These are phyloP conservation scores for Penicillium brevicompactum DNA, from an alignment of 2,329 filamentous ascomycete species.

Conservation along the genomic window DNA sequence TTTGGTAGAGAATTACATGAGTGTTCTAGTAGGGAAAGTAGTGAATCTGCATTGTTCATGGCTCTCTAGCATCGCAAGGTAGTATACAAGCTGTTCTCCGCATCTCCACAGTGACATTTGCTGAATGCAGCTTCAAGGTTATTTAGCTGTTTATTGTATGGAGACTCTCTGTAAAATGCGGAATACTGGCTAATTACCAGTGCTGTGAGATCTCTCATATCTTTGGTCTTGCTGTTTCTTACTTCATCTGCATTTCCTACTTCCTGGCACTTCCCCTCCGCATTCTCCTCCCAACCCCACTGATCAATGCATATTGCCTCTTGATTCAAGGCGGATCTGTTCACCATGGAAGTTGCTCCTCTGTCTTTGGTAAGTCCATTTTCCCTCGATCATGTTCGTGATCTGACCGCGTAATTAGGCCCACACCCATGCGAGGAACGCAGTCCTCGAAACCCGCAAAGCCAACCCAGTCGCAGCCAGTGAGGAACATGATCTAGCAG, in stretches of 20 bases:
- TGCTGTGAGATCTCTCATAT: not conserved
- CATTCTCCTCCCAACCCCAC: conserved; percentile 1
- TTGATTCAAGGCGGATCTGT: not conserved
- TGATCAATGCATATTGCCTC: not conserved
- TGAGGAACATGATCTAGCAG: conserved; percentile 84
- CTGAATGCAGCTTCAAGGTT: too few relatives aligned
- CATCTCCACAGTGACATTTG: too few relatives aligned
- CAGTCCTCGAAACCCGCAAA: conserved; percentile 69
- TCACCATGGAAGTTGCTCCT: conserved; percentile 68
- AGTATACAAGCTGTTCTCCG: too few relatives aligned
- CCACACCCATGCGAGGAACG: conserved; percentile 85
- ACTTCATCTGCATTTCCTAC: not conserved
- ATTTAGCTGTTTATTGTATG: too few relatives aligned
- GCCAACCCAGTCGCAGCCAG: conserved; percentile 77
- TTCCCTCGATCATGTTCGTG: not conserved
- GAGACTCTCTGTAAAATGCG: too few relatives aligned
- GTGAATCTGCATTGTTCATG: too few relatives aligned
- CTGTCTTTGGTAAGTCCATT: conserved; percentile 59
- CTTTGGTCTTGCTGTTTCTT: not conserved
- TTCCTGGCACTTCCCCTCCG: not conserved
- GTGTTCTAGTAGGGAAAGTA: too few relatives aligned
- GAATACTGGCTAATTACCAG: too few relatives aligned
- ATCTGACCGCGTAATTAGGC: conserved; percentile 55
- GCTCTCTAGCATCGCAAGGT: too few relatives aligned
- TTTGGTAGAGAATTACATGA: too few relatives aligned